phyloP scores from a whole-genome alignment of 2,329 filamentous ascomycete species.

The Xylariaceae sp. region DNA sequence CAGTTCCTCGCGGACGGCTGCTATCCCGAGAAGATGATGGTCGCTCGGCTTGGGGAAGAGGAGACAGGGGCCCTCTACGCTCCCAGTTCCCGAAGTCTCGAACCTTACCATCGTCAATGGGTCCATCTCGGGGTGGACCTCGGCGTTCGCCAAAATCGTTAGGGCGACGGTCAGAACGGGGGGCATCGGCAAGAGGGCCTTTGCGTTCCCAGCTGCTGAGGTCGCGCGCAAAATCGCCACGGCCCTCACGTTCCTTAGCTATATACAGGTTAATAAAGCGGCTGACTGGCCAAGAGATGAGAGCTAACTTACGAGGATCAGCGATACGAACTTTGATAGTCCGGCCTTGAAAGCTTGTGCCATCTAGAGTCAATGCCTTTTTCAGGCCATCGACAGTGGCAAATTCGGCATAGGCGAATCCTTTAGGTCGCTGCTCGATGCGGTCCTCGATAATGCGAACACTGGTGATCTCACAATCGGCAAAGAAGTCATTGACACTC shows the following conservation, averaged over 20 bases:
- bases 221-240: conserved; percentile 67
- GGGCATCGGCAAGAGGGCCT: conserved; percentile 75
- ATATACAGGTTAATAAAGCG: conserved; percentile 31
- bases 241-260: conserved; percentile 76
- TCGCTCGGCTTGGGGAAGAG: conserved; percentile 52
- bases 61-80: conserved; percentile 85
- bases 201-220: conserved; percentile 90
- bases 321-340: conserved; percentile 92
- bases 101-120: conserved; percentile 68
- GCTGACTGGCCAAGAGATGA: conserved; percentile 2
- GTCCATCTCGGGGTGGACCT: conserved; percentile 58
- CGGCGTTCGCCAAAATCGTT: conserved; percentile 61
- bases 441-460: conserved; percentile 97
- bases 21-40: conserved; percentile 48
- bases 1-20: conserved; percentile 54
- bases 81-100: conserved; percentile 91
- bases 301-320: conserved; percentile 77
- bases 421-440: conserved; percentile 88
- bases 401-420: conserved; percentile 98
- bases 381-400: conserved; percentile 82
- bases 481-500: conserved; percentile 82
- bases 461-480: conserved; percentile 77
- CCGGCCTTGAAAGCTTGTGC: conserved; percentile 78
- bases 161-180: conserved; percentile 41
- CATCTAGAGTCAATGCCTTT: conserved; percentile 80